Evolutionary conservation across 2,329 filamentous ascomycete species (phyloP).

Genomic region (Aspergillus fijiensis): DNA sequence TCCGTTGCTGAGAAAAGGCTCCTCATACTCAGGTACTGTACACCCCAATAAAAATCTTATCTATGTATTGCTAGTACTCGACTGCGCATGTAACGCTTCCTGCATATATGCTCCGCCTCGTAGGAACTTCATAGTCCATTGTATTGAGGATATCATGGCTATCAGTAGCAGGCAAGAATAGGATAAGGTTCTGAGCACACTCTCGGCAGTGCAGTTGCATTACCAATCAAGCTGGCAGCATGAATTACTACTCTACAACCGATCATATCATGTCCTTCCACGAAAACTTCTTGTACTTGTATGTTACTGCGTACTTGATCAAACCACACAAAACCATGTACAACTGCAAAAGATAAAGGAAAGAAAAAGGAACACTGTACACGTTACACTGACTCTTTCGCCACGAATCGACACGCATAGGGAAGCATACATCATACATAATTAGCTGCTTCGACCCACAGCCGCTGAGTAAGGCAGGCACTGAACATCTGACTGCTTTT

Average conservation of each 20-base stretch:
- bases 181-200: neutral
- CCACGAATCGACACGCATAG: neutral
- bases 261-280: neutral
- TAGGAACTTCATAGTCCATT: neutral
- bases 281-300: neutral
- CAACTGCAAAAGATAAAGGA: neutral
- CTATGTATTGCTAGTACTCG: too few species aligned
- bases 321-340: neutral
- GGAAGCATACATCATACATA: neutral
- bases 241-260: neutral
- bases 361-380: neutral
- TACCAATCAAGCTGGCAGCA: neutral
- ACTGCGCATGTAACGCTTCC: neutral
- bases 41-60: too few species aligned
- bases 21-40: neutral
- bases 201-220: neutral
- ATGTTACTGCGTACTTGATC: neutral
- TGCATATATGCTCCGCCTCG: neutral
- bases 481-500: neutral
- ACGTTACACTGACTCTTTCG: neutral
- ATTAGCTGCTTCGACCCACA: neutral
- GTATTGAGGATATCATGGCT: neutral
- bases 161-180: neutral
- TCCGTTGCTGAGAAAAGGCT: neutral
- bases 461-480: slow-evolving; percentile 4